Percentiles rank a stretch among this genome's conserved stretches.
Evolutionary conservation across 2,329 filamentous ascomycete species (phyloP).

Genomic region (Colletotrichum higginsianum): DNA sequence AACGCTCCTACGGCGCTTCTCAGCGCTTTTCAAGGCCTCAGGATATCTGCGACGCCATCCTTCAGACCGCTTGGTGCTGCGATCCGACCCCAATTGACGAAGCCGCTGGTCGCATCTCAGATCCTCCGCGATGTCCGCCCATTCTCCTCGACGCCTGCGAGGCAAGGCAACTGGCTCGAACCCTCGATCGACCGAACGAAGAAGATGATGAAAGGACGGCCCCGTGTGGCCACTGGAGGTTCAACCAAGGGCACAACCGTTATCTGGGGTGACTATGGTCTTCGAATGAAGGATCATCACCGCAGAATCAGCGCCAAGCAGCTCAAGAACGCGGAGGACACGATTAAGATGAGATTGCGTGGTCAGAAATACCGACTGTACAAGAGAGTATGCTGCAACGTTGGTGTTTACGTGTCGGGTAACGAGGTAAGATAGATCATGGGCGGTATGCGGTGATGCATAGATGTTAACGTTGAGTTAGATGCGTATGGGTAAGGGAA

Average conservation of each 20-base stretch:
- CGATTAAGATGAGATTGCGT: constrained; percentile 88
- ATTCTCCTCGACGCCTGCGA: constrained; percentile 79
- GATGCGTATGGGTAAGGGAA: constrained; percentile 99
- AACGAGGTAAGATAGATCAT: constrained; percentile 78
- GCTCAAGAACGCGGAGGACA: constrained; percentile 92
- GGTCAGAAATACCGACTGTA: constrained; percentile 95
- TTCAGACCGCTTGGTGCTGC: constrained; percentile 56
- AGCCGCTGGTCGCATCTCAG: constrained; percentile 50
- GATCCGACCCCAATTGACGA: constrained; percentile 48
- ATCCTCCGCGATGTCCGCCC: constrained; percentile 67
- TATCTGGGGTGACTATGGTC: constrained; percentile 94
- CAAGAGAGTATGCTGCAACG: constrained; percentile 90
- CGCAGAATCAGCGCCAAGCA: constrained; percentile 89
- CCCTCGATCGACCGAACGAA: constrained; percentile 83
- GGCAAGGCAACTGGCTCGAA: constrained; percentile 82
- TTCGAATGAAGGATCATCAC: constrained; percentile 95
- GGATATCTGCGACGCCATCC: constrained; percentile 58
- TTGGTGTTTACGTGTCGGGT: constrained; percentile 94
- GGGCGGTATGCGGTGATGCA: not conserved
- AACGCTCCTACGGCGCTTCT: constrained; percentile 61
- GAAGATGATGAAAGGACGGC: constrained; percentile 92
- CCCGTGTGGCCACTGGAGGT: constrained; percentile 90
- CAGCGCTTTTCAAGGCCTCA: constrained; percentile 66
- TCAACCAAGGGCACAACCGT: constrained; percentile 94
- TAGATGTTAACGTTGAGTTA: constrained; percentile 49